These are phyloP conservation scores for Mucor sp. DNA, from an alignment of 371 early-diverging fungal genomes.

Conservation along the genomic window DNA sequence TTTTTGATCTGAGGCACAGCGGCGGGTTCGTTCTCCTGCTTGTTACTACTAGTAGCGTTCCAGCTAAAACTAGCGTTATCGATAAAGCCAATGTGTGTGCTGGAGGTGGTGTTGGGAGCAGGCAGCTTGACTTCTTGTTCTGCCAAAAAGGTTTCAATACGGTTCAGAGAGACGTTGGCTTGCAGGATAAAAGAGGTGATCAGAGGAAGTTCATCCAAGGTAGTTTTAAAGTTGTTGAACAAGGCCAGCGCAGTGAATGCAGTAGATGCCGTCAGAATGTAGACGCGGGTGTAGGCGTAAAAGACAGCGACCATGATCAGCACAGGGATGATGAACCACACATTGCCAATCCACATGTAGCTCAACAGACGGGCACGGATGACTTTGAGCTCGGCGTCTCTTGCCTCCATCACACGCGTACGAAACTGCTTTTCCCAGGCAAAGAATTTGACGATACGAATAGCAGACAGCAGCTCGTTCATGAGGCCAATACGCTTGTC, in stretches of 20 bases:
- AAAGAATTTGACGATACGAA: constrained; percentile 81
- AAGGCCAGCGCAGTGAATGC: constrained; percentile 69
- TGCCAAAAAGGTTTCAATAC: constrained; percentile 68
- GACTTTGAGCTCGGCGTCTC: constrained; percentile 53
- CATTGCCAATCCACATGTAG: constrained; percentile 46
- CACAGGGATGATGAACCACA: constrained; percentile 44
- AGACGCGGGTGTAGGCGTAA: constrained; percentile 53
- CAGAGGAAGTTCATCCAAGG: constrained; percentile 75
- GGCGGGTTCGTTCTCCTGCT: constrained; percentile 9
- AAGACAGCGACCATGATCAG: constrained; percentile 53
- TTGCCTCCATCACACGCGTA: constrained; percentile 49
- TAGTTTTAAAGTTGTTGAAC: constrained; percentile 64
- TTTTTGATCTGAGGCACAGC: constrained; percentile 56
- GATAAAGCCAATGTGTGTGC: constrained; percentile 40
- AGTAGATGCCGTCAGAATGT: constrained; percentile 60
- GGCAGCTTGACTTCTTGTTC: constrained; percentile 67
- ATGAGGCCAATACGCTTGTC: constrained; percentile 69
- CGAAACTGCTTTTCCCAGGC: constrained; percentile 79
- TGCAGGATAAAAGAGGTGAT: constrained; percentile 67
- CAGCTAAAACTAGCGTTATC: constrained; percentile 57
- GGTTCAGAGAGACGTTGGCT: constrained; percentile 70
- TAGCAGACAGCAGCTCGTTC: constrained; percentile 72
- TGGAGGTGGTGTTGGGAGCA: background rate
- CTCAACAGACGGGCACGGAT: constrained; percentile 44
- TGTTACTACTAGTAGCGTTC: constrained; percentile 32